Evolutionary conservation across 2,329 filamentous ascomycete species (phyloP), one percentile per base, ranked within the genome.

Genomic region (Botryotinia narcissicola): DNA sequence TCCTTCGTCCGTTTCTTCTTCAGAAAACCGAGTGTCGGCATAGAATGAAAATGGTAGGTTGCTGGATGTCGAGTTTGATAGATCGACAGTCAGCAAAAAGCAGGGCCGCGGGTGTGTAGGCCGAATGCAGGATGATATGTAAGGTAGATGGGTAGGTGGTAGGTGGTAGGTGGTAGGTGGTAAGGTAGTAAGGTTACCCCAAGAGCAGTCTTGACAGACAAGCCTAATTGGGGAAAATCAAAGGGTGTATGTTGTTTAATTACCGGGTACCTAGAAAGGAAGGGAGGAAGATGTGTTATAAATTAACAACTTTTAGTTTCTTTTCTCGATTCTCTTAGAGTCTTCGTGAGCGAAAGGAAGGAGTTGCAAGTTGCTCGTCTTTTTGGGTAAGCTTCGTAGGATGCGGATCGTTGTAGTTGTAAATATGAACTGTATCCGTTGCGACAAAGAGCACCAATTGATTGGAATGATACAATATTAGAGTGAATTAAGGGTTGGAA

Each of bases 1-100:
- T 98, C 94, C 90, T 94, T 97, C 85, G 94, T 97, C 89, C 94
- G 92, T 89, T 97, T 97, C 90, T 97, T 98, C 89, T 98, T 98
- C 83, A 98, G 90, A 82, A 98, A 94, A 84, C 94, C 94, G 87
- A 98, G 89, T 84, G 90, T 93, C 91, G 95, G 96, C 96, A 99
- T 98, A 81, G 78, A 79, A 79, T 79, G 77, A 74, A 77, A 77
- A 37, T 77, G 74, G 73, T 66, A 71, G 70, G 74, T 75, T 76
- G 74, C 73, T 77, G 74, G 75, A 54, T 67, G 74, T 79, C 79
- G 77, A 78, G 77, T 54, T 54, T 71, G 73, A 69, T 77, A 32
- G 70, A 75, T 77, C 78, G 77, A 76, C 75, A 75, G 76, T 72
- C 74, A 76, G 76, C 74, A 78, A 42, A 64, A 64, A n/a, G 60